phyloP scores from a whole-genome alignment of 2,329 filamentous ascomycete species.

The Penicillium palitans region DNA sequence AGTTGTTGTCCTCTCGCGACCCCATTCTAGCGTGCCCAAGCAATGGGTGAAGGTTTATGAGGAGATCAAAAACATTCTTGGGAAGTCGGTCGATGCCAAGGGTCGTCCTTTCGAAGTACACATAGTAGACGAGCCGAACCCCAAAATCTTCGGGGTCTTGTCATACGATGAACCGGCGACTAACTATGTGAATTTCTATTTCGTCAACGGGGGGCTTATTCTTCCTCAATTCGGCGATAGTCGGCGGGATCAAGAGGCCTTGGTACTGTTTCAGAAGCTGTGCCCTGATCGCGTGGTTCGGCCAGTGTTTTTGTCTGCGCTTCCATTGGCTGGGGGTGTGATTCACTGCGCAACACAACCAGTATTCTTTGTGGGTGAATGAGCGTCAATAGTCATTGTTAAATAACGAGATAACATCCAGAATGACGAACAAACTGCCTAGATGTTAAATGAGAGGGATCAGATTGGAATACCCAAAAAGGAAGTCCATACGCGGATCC shows the following conservation, averaged over 20 bases:
- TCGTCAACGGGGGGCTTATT: constrained; percentile 33
- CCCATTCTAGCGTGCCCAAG: constrained; percentile 16
- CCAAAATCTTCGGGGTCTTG: constrained; percentile 3
- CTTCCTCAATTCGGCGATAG: constrained; percentile 31
- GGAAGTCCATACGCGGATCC: constrained; percentile 7
- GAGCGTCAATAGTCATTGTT: background rate
- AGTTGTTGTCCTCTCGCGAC: constrained; percentile 29
- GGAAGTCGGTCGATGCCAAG: constrained; percentile 20
- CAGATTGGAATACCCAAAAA: background rate
- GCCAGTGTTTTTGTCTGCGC: constrained; percentile 23
- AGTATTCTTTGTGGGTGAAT: background rate
- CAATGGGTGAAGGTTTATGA: constrained; percentile 22
- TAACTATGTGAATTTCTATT: constrained; percentile 33
- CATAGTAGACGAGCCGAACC: constrained; percentile 27
- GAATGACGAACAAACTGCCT: background rate
- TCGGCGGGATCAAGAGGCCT: constrained; percentile 19
- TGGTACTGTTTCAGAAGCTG: constrained; percentile 23
- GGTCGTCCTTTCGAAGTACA: constrained; percentile 26
- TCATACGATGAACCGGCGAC: constrained; percentile 22
- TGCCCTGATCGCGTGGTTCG: constrained; percentile 25
- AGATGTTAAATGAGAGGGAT: background rate
- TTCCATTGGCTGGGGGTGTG: constrained; percentile 31
- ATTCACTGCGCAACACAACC: constrained; percentile 34
- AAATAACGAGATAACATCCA: background rate
- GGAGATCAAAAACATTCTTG: constrained; percentile 22